These are phyloP conservation scores for Colletotrichum filicis DNA, from an alignment of 2,329 filamentous ascomycete species.

Conservation along the genomic window DNA sequence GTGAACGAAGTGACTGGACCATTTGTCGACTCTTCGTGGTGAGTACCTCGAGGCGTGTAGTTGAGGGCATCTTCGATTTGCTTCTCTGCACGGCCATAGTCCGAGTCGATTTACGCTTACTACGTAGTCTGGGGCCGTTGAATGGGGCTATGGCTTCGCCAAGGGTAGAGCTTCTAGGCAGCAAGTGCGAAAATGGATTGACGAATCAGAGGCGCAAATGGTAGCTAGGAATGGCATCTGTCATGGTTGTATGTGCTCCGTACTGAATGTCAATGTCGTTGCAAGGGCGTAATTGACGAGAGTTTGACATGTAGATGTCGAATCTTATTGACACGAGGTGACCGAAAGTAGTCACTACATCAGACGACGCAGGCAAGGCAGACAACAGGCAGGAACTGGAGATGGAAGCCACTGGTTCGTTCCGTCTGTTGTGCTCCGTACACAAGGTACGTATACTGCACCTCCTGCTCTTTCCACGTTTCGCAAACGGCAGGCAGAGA, in stretches of 20 bases:
- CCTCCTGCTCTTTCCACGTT: background rate
- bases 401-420: background rate
- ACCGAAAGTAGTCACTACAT: background rate
- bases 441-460: background rate
- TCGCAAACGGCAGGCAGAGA: background rate
- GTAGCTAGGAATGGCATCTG: background rate
- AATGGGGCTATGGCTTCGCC: background rate
- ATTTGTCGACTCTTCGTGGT: background rate
- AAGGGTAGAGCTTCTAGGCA: constrained; percentile 14
- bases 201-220: constrained; percentile 2
- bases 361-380: background rate
- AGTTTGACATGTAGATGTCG: background rate
- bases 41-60: constrained; percentile 9
- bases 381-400: background rate
- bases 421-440: background rate
- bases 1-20: background rate
- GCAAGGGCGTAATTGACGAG: constrained; percentile 3
- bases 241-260: background rate
- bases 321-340: background rate
- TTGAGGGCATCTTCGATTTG: background rate
- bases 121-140: constrained; percentile 8
- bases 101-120: background rate
- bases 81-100: constrained; percentile 11
- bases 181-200: background rate
- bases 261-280: constrained; percentile 17